A percentile compares a stretch with the other conserved stretches of the same genome.
phyloP scores from a whole-genome alignment of 176 grass and related monocot species.

The Raddia guianensis region DNA sequence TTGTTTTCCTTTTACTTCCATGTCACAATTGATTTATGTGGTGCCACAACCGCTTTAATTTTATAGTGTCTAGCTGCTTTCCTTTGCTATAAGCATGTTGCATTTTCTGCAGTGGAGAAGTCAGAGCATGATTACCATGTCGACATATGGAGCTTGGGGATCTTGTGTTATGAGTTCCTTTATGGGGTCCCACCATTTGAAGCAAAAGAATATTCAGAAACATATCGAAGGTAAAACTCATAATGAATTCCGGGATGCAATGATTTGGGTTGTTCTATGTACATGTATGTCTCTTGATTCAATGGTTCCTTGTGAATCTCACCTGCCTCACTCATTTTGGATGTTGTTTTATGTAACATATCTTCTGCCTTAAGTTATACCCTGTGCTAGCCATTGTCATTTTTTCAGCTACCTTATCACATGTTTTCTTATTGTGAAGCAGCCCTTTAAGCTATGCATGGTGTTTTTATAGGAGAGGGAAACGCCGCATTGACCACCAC shows the following conservation, averaged over 20 bases:
- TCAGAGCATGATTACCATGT: slow-evolving; percentile 87
- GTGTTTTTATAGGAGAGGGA: background rate
- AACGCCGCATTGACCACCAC: background rate
- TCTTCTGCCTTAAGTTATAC: background rate
- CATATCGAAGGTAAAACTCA: slow-evolving; percentile 83
- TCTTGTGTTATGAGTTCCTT: slow-evolving; percentile 92
- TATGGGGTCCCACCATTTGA: slow-evolving; percentile 92
- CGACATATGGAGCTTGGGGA: slow-evolving; percentile 95
- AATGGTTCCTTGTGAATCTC: background rate
- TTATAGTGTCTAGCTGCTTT: slow-evolving; percentile 2
- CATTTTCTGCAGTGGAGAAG: slow-evolving; percentile 71
- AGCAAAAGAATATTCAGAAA: slow-evolving; percentile 93
- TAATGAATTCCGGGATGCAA: background rate
- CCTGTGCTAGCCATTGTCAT: background rate
- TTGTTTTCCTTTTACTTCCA: slow-evolving; percentile 20
- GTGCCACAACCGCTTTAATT: background rate
- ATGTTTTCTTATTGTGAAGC: background rate
- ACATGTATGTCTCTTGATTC: background rate
- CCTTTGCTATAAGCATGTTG: slow-evolving; percentile 21
- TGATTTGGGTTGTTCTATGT: background rate
- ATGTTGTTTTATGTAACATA: background rate
- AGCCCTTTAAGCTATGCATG: background rate
- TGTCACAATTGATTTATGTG: background rate
- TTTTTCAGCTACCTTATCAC: background rate
- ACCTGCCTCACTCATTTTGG: background rate